Evolutionary conservation across 73 alveolate genomes (phyloP), one percentile per base, ranked within the genome.

Genomic region (Breviolum minutum): DNA sequence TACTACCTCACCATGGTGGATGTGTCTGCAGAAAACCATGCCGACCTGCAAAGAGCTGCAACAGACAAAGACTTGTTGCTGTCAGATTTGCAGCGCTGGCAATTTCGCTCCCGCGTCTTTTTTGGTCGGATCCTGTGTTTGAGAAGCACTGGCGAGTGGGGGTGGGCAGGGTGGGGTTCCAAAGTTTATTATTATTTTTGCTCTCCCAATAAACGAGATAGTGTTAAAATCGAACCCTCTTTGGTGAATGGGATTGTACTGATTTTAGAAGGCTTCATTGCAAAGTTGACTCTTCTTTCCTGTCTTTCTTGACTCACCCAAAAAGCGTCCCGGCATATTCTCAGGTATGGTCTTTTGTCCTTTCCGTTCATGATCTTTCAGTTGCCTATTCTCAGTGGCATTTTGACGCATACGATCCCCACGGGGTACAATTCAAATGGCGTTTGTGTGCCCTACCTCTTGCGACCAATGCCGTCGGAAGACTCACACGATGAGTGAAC

Each of bases 361-460:
- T 92, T 92, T 92, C 98, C 98, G 61, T 92, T 92, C 79, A 80
- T 92, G 32, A 54, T 92, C 29, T 92, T 92, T 63, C 98, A 92
- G 73, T 68, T 92, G 54, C 98, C 98, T 5, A 68, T 92, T 60
- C 98, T 92, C 90, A 92, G 84, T 19, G 90, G 98, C 68, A 92
- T 92, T 66, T 81, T 92, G 91, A 92, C 98, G 48, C 98, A 92
- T n/a, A 92, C 98, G n/a, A 92, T 73, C 81, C 98, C 98, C 40
- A 92, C 98, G 6, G 98, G 98, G 66, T 92, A 92, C 98, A 92
- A 92, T 32, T 30, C 98, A 68, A 88, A 76, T 26, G 98, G 98
- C 54, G 81, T 74, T 8, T 92, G 98, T 68, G 98, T 92, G 54
- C 98, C 98, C 54, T 92, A 92, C 90, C 91, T 92, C 48, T 68